A percentile compares a stretch with the other conserved stretches of the same genome.
phyloP scores from a whole-genome alignment of 1,284 basidiomycete species.

The Ustilago bromivora region DNA sequence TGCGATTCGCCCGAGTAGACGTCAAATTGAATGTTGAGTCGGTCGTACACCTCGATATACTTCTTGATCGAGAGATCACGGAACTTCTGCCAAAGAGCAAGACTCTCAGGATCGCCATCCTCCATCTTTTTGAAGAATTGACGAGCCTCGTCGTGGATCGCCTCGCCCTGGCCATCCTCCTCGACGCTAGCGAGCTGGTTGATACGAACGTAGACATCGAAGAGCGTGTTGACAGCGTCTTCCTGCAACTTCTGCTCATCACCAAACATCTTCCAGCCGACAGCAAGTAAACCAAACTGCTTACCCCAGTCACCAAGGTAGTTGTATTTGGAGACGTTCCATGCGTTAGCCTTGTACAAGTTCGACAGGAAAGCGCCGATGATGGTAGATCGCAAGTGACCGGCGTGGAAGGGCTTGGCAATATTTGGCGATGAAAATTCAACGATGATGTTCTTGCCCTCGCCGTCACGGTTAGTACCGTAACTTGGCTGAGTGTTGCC shows the following conservation, averaged over 20 bases:
- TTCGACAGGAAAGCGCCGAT: conserved; percentile 95
- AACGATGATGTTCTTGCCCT: conserved; percentile 71
- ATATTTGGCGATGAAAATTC: conserved; percentile 98
- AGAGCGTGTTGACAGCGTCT: conserved; percentile 94
- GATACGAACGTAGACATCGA: conserved; percentile 93
- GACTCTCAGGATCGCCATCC: conserved; percentile 81
- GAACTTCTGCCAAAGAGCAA: conserved; percentile 92
- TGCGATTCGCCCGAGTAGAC: conserved; percentile 26
- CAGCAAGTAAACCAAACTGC: conserved; percentile 79
- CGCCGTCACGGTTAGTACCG: conserved; percentile 65
- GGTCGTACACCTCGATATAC: conserved; percentile 88
- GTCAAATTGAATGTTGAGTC: conserved; percentile 74
- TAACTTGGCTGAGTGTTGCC: conserved; percentile 63
- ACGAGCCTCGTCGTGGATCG: conserved; percentile 85
- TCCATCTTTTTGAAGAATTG: conserved; percentile 97
- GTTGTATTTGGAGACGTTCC: conserved; percentile 90
- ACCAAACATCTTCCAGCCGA: conserved; percentile 93
- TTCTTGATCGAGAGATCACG: conserved; percentile 80
- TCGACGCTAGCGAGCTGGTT: conserved; percentile 79
- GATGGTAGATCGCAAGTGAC: conserved; percentile 95
- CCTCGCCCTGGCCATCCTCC: conserved; percentile 74
- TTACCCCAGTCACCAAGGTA: conserved; percentile 76
- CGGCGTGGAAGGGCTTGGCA: conserved; percentile 98
- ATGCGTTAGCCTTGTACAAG: conserved; percentile 90
- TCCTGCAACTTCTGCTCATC: conserved; percentile 83